Evolutionary conservation across 164 flowering plant species (phyloP), one percentile per base, ranked within the genome.

Genomic region (Magnolia kwangsiensis): DNA sequence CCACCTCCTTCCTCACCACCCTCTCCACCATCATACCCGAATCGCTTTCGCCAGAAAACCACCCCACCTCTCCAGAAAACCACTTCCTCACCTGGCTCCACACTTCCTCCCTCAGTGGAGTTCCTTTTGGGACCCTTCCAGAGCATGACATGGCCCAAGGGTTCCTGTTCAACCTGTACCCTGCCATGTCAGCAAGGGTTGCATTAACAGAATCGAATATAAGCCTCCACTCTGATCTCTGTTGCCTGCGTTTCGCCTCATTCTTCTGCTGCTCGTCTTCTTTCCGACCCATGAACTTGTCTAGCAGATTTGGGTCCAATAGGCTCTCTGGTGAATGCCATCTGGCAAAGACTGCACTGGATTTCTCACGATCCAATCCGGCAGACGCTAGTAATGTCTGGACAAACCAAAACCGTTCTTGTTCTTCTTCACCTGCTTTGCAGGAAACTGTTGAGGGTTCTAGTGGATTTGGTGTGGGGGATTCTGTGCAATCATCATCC

Each of bases 251-350:
- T 79, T 84, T 90, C 1, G 86, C 90, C 80, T 90, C 94, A 3
- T 82, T 85, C 50, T 81, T 2, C 16, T 50, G 76, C 67, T 83
- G 87, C 76, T 86, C 88, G 51, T 82, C 81, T 1, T 77, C 78
- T 45, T 83, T 76, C 49, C 73, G 66, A 78, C 80, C 81, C 18
- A 82, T 71, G 71, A 82, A 89, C 58, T 84, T 89, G 19, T 91
- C 93, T 70, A 89, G 81, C 75, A 96, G 73, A 14, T 81, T 81
- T 29, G 96, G 97, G 72, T 91, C 92, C 76, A 96, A 77, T 45
- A 94, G 97, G 71, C 90, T 87, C 45, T 64, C 87, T 91, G 85
- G 85, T 0, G 96, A 90, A 83, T 92, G 89, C 94, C 97, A 94
- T 75, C 82, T 78, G 24, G 83, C 70, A 63, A 83, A 69, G 69